Evolutionary conservation across 306 rosid species (phyloP).

Genomic region (Glycyrrhiza uralensis): DNA sequence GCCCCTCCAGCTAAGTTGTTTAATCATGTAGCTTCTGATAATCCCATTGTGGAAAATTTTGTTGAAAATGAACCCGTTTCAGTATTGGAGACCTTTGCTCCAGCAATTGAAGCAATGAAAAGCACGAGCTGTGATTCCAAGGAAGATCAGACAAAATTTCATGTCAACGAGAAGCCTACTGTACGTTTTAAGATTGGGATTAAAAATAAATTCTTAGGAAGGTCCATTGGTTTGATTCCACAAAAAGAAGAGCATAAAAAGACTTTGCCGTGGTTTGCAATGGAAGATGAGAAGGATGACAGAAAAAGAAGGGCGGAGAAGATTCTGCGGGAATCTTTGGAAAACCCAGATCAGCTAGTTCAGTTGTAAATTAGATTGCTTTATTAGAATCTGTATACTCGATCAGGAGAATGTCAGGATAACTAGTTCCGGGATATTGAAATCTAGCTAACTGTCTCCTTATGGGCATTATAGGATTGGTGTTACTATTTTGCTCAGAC

Average conservation of each 20-base stretch:
- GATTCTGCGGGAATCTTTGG: constrained; percentile 77
- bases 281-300: constrained; percentile 65
- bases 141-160: constrained; percentile 38
- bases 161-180: constrained; percentile 46
- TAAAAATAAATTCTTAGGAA: constrained; percentile 54
- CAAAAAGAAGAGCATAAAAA: constrained; percentile 42
- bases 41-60: constrained; percentile 37
- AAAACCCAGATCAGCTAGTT: constrained; percentile 62
- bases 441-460: constrained; percentile 49
- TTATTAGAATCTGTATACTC: constrained; percentile 61
- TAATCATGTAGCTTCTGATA: constrained; percentile 26
- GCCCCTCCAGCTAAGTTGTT: constrained; percentile 55
- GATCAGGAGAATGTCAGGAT: constrained; percentile 64
- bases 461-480: constrained; percentile 49
- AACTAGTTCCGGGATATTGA: constrained; percentile 51
- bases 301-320: constrained; percentile 74
- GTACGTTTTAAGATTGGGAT: constrained; percentile 72
- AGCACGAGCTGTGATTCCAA: constrained; percentile 33
- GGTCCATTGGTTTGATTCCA: constrained; percentile 36
- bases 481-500: constrained; percentile 52
- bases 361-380: constrained; percentile 68
- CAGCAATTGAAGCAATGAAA: constrained; percentile 76
- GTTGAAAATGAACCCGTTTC: constrained; percentile 45
- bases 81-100: constrained; percentile 69
- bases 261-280: constrained; percentile 45